Evolutionary conservation across 2,329 filamentous ascomycete genomes (phyloP).

Genomic region (Coniochaeta ligniaria): DNA sequence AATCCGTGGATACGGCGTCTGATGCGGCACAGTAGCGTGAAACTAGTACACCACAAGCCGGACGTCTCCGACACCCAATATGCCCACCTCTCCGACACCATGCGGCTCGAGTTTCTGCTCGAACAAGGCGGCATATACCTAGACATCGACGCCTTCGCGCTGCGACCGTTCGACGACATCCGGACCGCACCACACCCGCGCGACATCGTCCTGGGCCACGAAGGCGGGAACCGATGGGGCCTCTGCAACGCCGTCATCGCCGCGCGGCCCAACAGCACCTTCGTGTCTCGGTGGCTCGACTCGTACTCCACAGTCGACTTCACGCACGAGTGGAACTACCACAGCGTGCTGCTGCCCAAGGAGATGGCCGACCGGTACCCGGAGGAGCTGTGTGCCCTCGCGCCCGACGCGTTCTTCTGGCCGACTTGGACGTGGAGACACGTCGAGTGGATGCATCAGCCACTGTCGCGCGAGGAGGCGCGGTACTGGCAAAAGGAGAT

Average conservation of each 20-base stretch:
- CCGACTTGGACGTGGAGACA: slow-evolving; percentile 31
- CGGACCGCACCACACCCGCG: slow-evolving; percentile 13
- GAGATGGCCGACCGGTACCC: slow-evolving; percentile 9
- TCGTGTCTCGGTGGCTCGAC: slow-evolving; percentile 25
- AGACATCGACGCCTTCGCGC: slow-evolving; percentile 18
- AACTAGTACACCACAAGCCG: slow-evolving; percentile 19
- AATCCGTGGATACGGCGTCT: slow-evolving; percentile 27
- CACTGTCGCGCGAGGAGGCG: slow-evolving; percentile 19
- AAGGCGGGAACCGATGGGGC: slow-evolving; percentile 29
- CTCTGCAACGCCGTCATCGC: slow-evolving; percentile 31
- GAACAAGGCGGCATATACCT: slow-evolving; percentile 20
- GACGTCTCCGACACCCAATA: slow-evolving; percentile 12
- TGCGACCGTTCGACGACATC: slow-evolving; percentile 13
- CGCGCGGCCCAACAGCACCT: slow-evolving; percentile 24
- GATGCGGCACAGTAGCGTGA: slow-evolving; percentile 23
- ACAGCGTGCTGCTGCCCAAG: slow-evolving; percentile 23
- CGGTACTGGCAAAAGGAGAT: slow-evolving; percentile 21
- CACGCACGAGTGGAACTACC: slow-evolving; percentile 28
- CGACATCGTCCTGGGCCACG: slow-evolving; percentile 17
- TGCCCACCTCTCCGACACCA: slow-evolving; percentile 19
- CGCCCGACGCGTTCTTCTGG: slow-evolving; percentile 30
- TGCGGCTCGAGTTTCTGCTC: slow-evolving; percentile 16
- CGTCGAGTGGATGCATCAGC: slow-evolving; percentile 29
- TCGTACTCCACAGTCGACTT: slow-evolving; percentile 24
- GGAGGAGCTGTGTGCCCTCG: slow-evolving; percentile 25